These are phyloP conservation scores for Solanum sitiens DNA, from an alignment of 257 asterid genomes.

Conservation along the genomic window DNA sequence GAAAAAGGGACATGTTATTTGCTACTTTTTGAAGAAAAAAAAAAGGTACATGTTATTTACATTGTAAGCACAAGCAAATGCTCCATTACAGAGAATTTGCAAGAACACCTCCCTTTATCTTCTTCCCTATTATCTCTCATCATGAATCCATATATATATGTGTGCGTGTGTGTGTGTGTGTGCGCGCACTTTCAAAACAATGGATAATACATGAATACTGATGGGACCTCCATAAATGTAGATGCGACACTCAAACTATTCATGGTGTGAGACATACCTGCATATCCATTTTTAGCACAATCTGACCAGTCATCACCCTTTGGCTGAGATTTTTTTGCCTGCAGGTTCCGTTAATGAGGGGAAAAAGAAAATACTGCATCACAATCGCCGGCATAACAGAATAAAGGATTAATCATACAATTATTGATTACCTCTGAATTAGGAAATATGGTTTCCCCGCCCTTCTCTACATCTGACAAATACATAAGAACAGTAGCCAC, in stretches of 20 bases:
- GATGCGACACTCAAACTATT: not conserved
- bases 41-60: not conserved
- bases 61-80: not conserved
- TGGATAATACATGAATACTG: not conserved
- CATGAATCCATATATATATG: not conserved
- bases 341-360: not conserved
- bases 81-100: not conserved
- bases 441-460: constrained; percentile 91
- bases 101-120: not conserved
- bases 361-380: not conserved
- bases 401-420: not conserved
- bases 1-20: not conserved
- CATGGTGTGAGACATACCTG: constrained; percentile 30
- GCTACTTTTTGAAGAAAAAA: not conserved
- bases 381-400: not conserved
- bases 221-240: not conserved
- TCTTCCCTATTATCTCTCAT: not conserved
- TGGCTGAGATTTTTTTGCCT: constrained; percentile 43
- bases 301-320: constrained; percentile 81
- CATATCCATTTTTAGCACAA: constrained; percentile 82
- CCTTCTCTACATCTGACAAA: constrained; percentile 57
- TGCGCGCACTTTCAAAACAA: not conserved
- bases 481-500: constrained; percentile 95
- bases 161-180: no score
- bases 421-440: constrained; percentile 34